Evolutionary conservation across 371 early-diverging fungal species (phyloP).

Genomic region (Mortierella polycephala): DNA sequence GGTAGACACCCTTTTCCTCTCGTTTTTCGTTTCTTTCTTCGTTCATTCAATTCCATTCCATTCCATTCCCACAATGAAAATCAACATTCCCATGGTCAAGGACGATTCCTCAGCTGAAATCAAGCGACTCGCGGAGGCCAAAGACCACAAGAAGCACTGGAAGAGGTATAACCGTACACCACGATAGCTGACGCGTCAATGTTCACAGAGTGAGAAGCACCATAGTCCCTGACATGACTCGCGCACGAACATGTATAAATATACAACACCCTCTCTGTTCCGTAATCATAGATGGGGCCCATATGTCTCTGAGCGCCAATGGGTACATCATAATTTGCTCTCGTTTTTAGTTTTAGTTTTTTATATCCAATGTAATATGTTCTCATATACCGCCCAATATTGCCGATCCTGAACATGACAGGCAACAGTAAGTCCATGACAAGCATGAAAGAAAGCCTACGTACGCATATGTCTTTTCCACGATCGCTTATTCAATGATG

Average conservation of each 20-base stretch:
- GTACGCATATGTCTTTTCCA: neutral
- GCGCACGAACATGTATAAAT: neutral
- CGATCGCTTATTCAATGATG: neutral
- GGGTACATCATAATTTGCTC: conserved; percentile 22
- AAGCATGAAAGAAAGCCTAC: neutral
- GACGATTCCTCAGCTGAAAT: conserved; percentile 33
- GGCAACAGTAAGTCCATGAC: conserved; percentile 14
- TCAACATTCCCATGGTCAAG: neutral
- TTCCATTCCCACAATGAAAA: conserved; percentile 1
- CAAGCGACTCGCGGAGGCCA: conserved; percentile 24
- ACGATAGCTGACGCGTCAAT: neutral
- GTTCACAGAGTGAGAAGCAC: neutral
- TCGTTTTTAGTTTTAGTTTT: neutral
- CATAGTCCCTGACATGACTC: neutral
- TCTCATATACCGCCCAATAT: neutral
- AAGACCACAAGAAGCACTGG: conserved; percentile 46
- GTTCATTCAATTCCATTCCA: too few species aligned
- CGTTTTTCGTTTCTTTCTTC: neutral
- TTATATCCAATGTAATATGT: neutral
- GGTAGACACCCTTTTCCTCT: too few species aligned
- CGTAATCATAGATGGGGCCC: conserved; percentile 42
- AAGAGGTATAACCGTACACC: conserved; percentile 24
- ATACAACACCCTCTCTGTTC: neutral
- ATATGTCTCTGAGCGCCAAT: conserved; percentile 53
- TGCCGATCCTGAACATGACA: neutral